Percentiles rank a stretch among this genome's conserved stretches.
Conservation (phyloP, 768 basidiomycete genomes). For the Fomitopsis pulvina region DNA sequence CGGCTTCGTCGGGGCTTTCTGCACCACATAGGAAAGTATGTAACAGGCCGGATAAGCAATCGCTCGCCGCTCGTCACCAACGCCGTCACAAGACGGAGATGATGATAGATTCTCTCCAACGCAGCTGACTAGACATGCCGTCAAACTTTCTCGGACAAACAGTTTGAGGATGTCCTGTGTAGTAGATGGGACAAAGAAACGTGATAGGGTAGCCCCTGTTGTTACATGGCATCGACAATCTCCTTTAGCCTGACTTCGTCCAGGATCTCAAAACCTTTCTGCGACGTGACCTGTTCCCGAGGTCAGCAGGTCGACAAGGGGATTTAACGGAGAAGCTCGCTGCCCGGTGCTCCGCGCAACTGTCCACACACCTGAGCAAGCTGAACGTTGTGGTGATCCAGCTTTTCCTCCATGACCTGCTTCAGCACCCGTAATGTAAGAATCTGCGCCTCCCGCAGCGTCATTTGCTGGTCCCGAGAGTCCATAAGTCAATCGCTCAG, state of each 20-base stretch:
- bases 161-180: not conserved
- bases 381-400: slow-evolving; percentile 98
- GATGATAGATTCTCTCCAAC: not conserved
- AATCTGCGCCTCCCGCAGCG: slow-evolving; percentile 79
- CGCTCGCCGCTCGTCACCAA: not conserved
- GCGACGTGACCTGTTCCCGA: slow-evolving; percentile 60
- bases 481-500: slow-evolving; percentile 1
- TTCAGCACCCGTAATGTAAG: slow-evolving; percentile 87
- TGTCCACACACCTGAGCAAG: slow-evolving; percentile 72
- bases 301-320: not conserved
- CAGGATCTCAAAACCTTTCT: slow-evolving; percentile 85
- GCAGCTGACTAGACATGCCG: not conserved
- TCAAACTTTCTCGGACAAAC: not conserved
- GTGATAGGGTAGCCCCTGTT: slow-evolving; percentile 5
- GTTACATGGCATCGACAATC: slow-evolving; percentile 55
- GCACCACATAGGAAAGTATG: not conserved
- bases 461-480: slow-evolving; percentile 70
- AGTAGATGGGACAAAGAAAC: not conserved
- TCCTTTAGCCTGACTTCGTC: slow-evolving; percentile 74
- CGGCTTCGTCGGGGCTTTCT: not conserved
- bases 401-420: slow-evolving; percentile 99
- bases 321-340: not conserved
- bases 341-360: not conserved
- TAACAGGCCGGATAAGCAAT: not conserved
- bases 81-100: not conserved